These are phyloP conservation scores for Colletotrichum liriopes DNA, from an alignment of 2,329 filamentous ascomycete genomes.

Conservation along the genomic window DNA sequence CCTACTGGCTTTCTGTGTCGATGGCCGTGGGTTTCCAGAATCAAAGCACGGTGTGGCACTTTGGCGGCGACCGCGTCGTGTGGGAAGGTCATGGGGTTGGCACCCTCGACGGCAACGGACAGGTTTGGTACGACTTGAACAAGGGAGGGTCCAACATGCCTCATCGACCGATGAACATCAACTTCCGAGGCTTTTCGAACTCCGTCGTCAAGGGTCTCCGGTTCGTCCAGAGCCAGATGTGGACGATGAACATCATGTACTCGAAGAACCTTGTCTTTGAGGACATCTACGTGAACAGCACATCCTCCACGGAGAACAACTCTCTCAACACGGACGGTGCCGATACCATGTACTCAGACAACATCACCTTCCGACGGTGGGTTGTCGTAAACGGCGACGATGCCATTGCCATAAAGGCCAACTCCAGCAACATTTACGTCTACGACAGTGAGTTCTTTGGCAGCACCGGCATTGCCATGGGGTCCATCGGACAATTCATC, in stretches of 20 bases:
- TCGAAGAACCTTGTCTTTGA: conserved; percentile 63
- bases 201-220: conserved; percentile 63
- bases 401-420: conserved; percentile 68
- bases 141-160: conserved; percentile 61
- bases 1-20: conserved; percentile 67
- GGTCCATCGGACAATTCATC: conserved; percentile 70
- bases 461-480: conserved; percentile 70
- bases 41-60: conserved; percentile 68
- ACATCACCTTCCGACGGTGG: conserved; percentile 67
- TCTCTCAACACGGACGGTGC: conserved; percentile 60
- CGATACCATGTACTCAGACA: conserved; percentile 68
- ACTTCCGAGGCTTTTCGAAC: conserved; percentile 60
- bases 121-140: conserved; percentile 71
- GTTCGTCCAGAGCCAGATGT: conserved; percentile 74
- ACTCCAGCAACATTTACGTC: conserved; percentile 69
- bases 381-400: conserved; percentile 68
- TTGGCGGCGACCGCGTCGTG: conserved; percentile 67
- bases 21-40: conserved; percentile 70
- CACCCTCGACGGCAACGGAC: conserved; percentile 72
- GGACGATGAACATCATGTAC: conserved; percentile 69
- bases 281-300: conserved; percentile 69
- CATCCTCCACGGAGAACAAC: conserved; percentile 51
- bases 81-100: conserved; percentile 66
- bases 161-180: conserved; percentile 68
- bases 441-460: conserved; percentile 64